Evolutionary conservation across 345 rosid genomes (phyloP), one percentile per base, ranked within the genome.

Genomic region (Sisymbrium irio): DNA sequence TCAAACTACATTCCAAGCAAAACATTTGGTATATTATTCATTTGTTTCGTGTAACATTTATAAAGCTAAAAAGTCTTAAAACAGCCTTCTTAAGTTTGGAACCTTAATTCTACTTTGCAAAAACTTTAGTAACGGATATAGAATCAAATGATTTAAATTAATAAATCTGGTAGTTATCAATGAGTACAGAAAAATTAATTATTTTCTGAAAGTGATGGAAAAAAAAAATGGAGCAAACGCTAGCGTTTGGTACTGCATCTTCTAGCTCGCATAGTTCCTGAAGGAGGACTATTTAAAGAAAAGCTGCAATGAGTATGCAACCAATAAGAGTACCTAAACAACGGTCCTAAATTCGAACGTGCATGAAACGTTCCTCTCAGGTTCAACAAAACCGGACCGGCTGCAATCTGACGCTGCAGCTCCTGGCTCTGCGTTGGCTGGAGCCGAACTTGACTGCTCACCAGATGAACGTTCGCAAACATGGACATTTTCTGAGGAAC

Each of bases 381-480:
- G 18, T 86, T 68, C 15, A 92, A 80, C 62, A 71, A 56, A 46
- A 90, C 84, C 47, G 80, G 78, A 18, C 86, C 90, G 57, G 33
- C 85, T 56, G 67, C 73, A 3, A 82, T 80, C 88, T 92, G 88
- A 33, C 80, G 79, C 49, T 80, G 78, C 15, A 95, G 88, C 65
- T 63, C 82, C n/a, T 46, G 33, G 47, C 83, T 84, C 65, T 86
- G 89, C 6, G 49, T 64, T 11, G 46, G 14, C 0, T 87, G 78
- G 61, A 92, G 90, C 77, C 60, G 82, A 35, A 95, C 99, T 76
- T 95, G 97, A 62, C 96, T 95, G 3, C 84, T 85, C 53, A 92
- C 77, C 80, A 94, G 79, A 53, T 82, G 93, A 61, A 88, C 69
- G 59, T 50, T 69, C 4, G 49, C 82, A 25, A 88, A 67, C 84